These are phyloP conservation scores for Pinus taeda DNA, from an alignment of 75 land plant genomes.

Conservation along the genomic window DNA sequence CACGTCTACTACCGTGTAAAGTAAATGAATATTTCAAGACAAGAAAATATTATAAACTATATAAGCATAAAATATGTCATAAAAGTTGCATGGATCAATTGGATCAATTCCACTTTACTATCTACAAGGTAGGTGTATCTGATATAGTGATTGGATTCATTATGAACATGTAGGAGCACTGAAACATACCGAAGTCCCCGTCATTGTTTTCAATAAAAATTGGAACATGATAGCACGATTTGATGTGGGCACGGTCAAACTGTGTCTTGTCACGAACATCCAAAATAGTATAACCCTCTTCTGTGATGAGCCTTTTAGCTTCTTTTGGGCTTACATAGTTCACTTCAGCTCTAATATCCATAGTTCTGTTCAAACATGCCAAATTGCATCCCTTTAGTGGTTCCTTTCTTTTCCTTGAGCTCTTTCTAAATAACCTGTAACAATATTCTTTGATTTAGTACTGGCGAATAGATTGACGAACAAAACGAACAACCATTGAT, in stretches of 20 bases:
- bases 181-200: slow-evolving; percentile 59
- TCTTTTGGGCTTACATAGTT: slow-evolving; percentile 72
- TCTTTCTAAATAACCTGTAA: slow-evolving; percentile 1
- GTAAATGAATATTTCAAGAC: neutral
- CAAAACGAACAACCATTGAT: neutral
- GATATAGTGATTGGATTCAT: neutral
- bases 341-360: slow-evolving; percentile 61
- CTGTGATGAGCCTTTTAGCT: slow-evolving; percentile 64
- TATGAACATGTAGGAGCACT: neutral
- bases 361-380: slow-evolving; percentile 9
- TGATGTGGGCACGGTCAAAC: slow-evolving; percentile 78
- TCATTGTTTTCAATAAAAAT: slow-evolving; percentile 83
- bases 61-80: slow-evolving; percentile 3
- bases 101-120: neutral
- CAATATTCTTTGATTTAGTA: neutral
- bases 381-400: neutral
- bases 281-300: slow-evolving; percentile 67
- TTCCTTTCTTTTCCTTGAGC: neutral
- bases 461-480: neutral
- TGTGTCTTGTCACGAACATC: slow-evolving; percentile 85
- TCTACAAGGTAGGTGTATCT: neutral
- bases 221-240: slow-evolving; percentile 71
- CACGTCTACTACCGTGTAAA: neutral
- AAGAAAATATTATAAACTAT: neutral
- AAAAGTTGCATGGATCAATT: neutral